These are phyloP conservation scores for Pseudogymnoascus sp. DNA, from an alignment of 2,329 filamentous ascomycete genomes.

Conservation along the genomic window DNA sequence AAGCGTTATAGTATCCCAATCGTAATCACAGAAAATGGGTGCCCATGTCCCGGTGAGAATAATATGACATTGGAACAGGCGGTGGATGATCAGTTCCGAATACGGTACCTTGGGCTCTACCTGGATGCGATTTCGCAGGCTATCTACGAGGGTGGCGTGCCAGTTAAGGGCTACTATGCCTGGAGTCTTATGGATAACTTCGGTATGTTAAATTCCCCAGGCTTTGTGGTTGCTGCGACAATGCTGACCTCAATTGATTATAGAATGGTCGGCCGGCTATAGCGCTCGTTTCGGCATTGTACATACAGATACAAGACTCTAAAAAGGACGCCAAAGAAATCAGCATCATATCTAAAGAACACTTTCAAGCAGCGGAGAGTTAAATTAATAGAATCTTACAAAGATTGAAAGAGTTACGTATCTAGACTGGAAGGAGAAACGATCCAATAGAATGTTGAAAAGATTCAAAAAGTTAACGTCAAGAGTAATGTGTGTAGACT, in stretches of 20 bases:
- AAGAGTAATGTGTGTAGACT: no score
- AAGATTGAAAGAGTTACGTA: neutral
- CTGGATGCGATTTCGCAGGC: conserved; percentile 30
- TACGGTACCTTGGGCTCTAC: conserved; percentile 32
- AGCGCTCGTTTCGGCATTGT: conserved; percentile 23
- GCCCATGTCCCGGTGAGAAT: conserved; percentile 28
- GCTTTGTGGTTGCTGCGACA: neutral
- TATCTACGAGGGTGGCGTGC: conserved; percentile 18
- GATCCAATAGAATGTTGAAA: no score
- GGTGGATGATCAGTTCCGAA: conserved; percentile 31
- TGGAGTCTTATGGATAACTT: conserved; percentile 29
- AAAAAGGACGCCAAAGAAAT: conserved; percentile 23
- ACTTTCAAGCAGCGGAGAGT: conserved; percentile 9
- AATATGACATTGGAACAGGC: conserved; percentile 29
- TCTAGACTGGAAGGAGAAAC: neutral
- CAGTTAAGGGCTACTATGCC: conserved; percentile 27
- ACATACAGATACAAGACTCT: conserved; percentile 24
- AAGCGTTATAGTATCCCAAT: conserved; percentile 21
- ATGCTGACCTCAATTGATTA: neutral
- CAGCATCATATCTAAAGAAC: conserved; percentile 20
- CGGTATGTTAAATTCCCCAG: conserved; percentile 19
- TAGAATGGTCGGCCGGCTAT: conserved; percentile 26
- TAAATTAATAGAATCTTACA: neutral
- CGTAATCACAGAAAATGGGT: conserved; percentile 26
- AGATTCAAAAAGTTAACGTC: no score